phyloP scores from a whole-genome alignment of 2,329 filamentous ascomycete genomes.

The Phaeosphaeriaceae sp. region DNA sequence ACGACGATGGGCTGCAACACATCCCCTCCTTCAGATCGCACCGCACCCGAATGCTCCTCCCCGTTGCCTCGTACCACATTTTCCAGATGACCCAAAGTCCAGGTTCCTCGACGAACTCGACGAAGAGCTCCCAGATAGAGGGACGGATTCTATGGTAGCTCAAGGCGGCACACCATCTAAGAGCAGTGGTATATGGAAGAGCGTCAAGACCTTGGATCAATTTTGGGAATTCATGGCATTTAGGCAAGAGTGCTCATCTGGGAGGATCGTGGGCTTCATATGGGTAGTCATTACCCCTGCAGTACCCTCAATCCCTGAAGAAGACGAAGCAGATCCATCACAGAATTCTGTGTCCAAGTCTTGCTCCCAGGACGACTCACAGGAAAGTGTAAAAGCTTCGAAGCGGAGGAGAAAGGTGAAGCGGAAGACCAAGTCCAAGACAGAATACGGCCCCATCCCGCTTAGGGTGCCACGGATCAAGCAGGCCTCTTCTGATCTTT shows the following conservation, averaged over 20 bases:
- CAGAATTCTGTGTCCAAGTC: conserved; percentile 30
- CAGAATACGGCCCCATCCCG: conserved; percentile 65
- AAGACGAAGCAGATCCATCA: conserved; percentile 37
- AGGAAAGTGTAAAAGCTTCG: conserved; percentile 21
- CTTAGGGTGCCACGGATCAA: conserved; percentile 72
- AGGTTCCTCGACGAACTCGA: conserved; percentile 89
- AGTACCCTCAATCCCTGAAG: conserved; percentile 42
- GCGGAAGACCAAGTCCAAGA: conserved; percentile 32
- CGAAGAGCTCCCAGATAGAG: conserved; percentile 73
- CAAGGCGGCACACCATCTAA: conserved; percentile 53
- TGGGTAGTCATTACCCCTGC: conserved; percentile 86
- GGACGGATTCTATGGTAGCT: conserved; percentile 40
- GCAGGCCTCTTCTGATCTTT: conserved; percentile 51
- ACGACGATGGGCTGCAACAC: conserved; percentile 65
- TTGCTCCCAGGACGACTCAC: conserved; percentile 23
- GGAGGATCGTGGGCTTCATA: conserved; percentile 89
- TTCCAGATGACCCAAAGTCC: conserved; percentile 94
- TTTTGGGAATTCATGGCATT: conserved; percentile 99
- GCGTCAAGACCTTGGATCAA: conserved; percentile 81
- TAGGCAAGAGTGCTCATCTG: conserved; percentile 92
- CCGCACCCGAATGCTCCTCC: conserved; percentile 74
- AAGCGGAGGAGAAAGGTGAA: conserved; percentile 23
- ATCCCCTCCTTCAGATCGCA: conserved; percentile 77
- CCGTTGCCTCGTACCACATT: conserved; percentile 85
- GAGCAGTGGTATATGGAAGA: conserved; percentile 78